These are phyloP conservation scores for Crithidia acanthocephali DNA, from an alignment of 208 protist genomes.

Conservation along the genomic window DNA sequence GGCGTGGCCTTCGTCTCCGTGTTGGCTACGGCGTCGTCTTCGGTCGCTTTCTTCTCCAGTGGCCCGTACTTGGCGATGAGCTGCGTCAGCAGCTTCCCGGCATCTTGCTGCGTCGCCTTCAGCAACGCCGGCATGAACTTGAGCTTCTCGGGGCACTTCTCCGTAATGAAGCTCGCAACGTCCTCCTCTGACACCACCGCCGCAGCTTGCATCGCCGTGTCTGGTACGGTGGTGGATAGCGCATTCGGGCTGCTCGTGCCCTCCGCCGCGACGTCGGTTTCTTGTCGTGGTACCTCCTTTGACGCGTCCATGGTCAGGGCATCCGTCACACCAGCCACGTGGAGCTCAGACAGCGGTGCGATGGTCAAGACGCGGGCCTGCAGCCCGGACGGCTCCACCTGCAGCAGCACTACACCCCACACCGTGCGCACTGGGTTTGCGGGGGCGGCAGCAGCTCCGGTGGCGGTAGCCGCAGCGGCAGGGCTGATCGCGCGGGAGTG, in stretches of 20 bases:
- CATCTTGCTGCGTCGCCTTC: constrained; percentile 47
- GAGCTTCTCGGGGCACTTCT: constrained; percentile 67
- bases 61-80: constrained; percentile 58
- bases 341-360: constrained; percentile 22
- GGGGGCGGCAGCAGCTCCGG: background rate
- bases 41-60: constrained; percentile 20
- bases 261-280: background rate
- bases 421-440: constrained; percentile 8
- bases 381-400: constrained; percentile 34
- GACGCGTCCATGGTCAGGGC: background rate
- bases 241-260: background rate
- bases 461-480: background rate
- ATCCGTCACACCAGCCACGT: constrained; percentile 9
- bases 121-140: constrained; percentile 54
- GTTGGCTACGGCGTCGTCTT: background rate
- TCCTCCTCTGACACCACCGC: constrained; percentile 27
- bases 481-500: background rate
- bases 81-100: constrained; percentile 44
- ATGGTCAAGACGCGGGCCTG: constrained; percentile 34
- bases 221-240: background rate
- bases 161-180: constrained; percentile 42
- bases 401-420: constrained; percentile 34
- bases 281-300: background rate
- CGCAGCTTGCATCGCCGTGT: background rate
- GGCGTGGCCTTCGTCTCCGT: background rate